Evolutionary conservation across 176 grass and related monocot genomes (phyloP), one percentile per base, ranked within the genome.

Genomic region (Carex pumila): DNA sequence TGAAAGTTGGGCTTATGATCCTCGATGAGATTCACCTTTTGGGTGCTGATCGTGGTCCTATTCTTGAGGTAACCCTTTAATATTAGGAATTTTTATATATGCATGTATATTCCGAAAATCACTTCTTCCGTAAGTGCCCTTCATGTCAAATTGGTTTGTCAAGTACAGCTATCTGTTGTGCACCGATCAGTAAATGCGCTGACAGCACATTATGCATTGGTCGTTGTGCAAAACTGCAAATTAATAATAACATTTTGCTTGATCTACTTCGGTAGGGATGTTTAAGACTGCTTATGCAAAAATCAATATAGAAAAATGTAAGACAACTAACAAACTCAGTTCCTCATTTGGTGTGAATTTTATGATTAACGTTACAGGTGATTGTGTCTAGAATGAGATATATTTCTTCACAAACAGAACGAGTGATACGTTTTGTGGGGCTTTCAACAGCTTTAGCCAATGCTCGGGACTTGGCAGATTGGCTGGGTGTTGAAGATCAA

Each of bases 381-480:
- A 98, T 98, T 70, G 92, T 98, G 84, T 98, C 95, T 71, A 95
- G 95, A 88, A 98, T 98, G 92, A 87, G 95, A 89, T 98, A 98
- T 65, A 98, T 98, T 84, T 98, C 95, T 34, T 98, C 92, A 67
- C 92, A 95, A 73, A 98, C 95, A 49, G 88, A 94, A 15, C 91
- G 89, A 56, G 86, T 88, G 61, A 90, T 98, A 91, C 90, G 92
- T 6, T 95, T 98, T 93, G 91, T 98, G 74, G 92, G 92, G 83
- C 94, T 98, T 80, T 98, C 95, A 71, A 98, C 95, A 74, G 95
- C 95, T 86, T 89, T 98, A 87, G 92, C 95, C 72, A 98, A 98
- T 98, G 95, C 95, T 34, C 53, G 91, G 89, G 91, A 98, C 88
- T 93, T 98, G 79, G 95, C 84, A 82, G 92, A 94, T 75, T 98